These are phyloP conservation scores for Sclerospora graminicola DNA, from an alignment of 352 stramenopile genomes.

Conservation along the genomic window DNA sequence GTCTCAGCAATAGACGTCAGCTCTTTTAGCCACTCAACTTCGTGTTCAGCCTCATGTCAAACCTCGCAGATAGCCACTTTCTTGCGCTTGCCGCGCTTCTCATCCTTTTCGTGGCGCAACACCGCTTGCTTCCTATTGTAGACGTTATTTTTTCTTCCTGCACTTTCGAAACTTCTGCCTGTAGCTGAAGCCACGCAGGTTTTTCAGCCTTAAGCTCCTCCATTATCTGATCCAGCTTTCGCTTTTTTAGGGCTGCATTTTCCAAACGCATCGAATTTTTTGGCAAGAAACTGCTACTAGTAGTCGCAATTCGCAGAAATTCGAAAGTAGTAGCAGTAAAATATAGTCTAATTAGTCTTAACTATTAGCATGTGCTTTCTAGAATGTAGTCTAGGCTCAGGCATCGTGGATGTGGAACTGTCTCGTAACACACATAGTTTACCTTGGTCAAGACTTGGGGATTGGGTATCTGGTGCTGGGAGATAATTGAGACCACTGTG, in stretches of 20 bases:
- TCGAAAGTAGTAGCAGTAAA: no score
- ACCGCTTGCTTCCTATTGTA: constrained; percentile 87
- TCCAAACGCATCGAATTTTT: constrained; percentile 48
- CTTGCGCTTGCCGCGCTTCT: constrained; percentile 71
- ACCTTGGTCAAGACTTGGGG: no score
- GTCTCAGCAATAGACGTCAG: constrained; percentile 40
- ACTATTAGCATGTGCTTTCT: no score
- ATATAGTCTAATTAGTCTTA: no score
- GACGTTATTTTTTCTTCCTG: constrained; percentile 88
- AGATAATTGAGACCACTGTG: no score
- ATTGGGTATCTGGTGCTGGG: no score
- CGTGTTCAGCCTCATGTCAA: constrained; percentile 68
- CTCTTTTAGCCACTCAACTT: constrained; percentile 74
- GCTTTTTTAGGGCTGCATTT: constrained; percentile 43
- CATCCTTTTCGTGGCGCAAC: constrained; percentile 70
- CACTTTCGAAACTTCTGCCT: constrained; percentile 69
- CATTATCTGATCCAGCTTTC: constrained; percentile 49
- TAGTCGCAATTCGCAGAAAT: no score
- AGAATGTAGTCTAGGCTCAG: no score
- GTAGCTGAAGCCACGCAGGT: constrained; percentile 52
- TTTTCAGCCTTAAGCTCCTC: constrained; percentile 43
- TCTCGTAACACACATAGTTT: no score
- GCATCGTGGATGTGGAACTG: no score
- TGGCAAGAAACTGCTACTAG: no score
- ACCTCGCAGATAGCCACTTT: constrained; percentile 55